Base-by-base conservation (phyloP, 1,139 yeast species). In the Yamadazyma blattariae region DNA sequence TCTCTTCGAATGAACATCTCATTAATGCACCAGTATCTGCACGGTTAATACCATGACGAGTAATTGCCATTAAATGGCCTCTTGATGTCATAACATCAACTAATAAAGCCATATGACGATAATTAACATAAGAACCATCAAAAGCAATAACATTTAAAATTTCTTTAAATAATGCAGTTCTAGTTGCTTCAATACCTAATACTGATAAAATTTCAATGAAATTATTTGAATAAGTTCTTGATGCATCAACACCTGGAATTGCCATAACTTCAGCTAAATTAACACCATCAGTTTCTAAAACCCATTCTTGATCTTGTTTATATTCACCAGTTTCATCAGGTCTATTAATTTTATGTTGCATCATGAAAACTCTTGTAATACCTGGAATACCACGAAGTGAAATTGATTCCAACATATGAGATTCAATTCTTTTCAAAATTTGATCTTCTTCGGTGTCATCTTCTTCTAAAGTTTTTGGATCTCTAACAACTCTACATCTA, bases 1-100 rank as follows among this genome's bases (percentile, higher is more conserved):
- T 94, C 64, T 94, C 98, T 69, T 94, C 99, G 71, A 94, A 94
- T 34, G 98, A 92, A 71, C 97, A 92, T 66, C 98, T 81, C 98
- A 94, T 94, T 57, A 94, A 75, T 1, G 98, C 98, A 67, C 98
- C 98, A 23, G 98, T 94, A 48, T 92, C 97, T 25, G 96, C 87
- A 67, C 98, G 83, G 63, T 94, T 94, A 64, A 94, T 92, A 77
- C 99, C 99, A 60, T 92, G 98, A 77, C 99, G 95, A 35, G 98
- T 92, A 52, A 94, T 92, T 25, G 98, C 97, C 88, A 94, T 92
- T 64, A 94, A 75, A 57, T 92, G 96, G 56, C 99, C 99, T 61
- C 96, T 85, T 32, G 96, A 86, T 2, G 99, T 94, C 99, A 94
- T 94, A 21, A 90, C 95, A 70, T 94, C 99, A 39, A 92, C 97